Evolutionary conservation across 2,329 filamentous ascomycete species (phyloP).

Genomic region (Hyphodiscus sp.): DNA sequence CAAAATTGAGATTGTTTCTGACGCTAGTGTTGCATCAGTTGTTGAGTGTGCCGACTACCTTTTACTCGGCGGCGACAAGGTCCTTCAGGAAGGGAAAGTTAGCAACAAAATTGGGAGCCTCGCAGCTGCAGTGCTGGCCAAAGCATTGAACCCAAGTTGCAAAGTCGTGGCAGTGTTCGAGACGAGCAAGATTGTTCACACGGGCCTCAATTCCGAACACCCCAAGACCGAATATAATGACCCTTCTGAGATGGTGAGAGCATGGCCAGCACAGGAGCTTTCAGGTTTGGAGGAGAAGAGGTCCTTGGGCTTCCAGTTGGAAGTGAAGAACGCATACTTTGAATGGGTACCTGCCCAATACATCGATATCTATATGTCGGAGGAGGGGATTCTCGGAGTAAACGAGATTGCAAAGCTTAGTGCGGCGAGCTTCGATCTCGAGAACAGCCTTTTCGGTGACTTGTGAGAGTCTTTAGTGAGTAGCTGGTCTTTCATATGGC

Average conservation of each 20-base stretch:
- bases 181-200: conserved; percentile 53
- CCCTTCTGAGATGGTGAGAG: conserved; percentile 40
- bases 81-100: conserved; percentile 50
- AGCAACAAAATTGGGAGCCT: conserved; percentile 63
- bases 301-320: conserved; percentile 20
- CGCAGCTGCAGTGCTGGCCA: conserved; percentile 49
- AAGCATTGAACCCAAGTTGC: conserved; percentile 37
- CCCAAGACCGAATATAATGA: conserved; percentile 43
- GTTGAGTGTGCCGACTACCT: conserved; percentile 47
- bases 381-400: conserved; percentile 20
- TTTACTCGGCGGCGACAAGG: conserved; percentile 58
- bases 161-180: conserved; percentile 52
- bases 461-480: neutral
- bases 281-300: conserved; percentile 9
- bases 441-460: conserved; percentile 17
- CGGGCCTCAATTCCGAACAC: conserved; percentile 38
- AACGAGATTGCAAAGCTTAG: conserved; percentile 18
- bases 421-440: conserved; percentile 16
- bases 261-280: conserved; percentile 35
- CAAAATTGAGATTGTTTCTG: conserved; percentile 40
- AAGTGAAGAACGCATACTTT: conserved; percentile 34
- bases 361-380: conserved; percentile 29
- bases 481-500: neutral
- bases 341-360: conserved; percentile 28
- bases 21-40: conserved; percentile 52